Evolutionary conservation across 177 flowering plant species (phyloP), one percentile per base, ranked within the genome.

Genomic region (Vitis hybrid): DNA sequence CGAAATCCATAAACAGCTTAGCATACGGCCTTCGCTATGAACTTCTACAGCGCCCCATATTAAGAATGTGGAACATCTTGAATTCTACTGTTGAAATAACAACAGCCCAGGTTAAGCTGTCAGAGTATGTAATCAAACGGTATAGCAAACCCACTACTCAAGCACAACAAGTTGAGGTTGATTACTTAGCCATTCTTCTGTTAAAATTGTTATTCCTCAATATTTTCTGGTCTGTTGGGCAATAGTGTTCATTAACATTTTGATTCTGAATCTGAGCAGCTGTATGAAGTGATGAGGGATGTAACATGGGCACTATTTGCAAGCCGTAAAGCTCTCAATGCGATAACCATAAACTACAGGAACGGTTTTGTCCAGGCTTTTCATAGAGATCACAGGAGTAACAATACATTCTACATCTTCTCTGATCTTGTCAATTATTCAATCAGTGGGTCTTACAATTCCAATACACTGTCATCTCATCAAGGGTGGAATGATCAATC

Each of bases 291-390:
- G 57, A 95, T 95, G 99, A 87, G 64, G 85, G 89, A 84, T 59
- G 79, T 93, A 20, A 92, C 98, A 61, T 95, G 99, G 99, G 96
- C 96, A 7, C 76, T 93, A 17, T 95, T 95, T 80, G 89, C 90
- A 13, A 90, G 99, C 66, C 89, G 89, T 10, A 90, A 82, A 80
- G 96, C 98, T 64, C 94, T 95, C 52, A 90, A 86, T 78, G 86
- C 99, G 6, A 90, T 95, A 65, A 95, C 99, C 11, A 87, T 93
- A 70, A 92, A 81, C 11, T 93, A 95, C 76, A 85, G 71, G 71
- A 93, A 95, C 64, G 99, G 99, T 1, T 92, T 92, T 77, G 98
- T 95, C 62, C 99, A 95, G 74, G 99, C 97, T 52, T 92, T 95
- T 70, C 98, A 95, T 72, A 86, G 99, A 79, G 97, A 95, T 71